phyloP scores from a whole-genome alignment of 768 basidiomycete species.

The Tremella yokohamensis region DNA sequence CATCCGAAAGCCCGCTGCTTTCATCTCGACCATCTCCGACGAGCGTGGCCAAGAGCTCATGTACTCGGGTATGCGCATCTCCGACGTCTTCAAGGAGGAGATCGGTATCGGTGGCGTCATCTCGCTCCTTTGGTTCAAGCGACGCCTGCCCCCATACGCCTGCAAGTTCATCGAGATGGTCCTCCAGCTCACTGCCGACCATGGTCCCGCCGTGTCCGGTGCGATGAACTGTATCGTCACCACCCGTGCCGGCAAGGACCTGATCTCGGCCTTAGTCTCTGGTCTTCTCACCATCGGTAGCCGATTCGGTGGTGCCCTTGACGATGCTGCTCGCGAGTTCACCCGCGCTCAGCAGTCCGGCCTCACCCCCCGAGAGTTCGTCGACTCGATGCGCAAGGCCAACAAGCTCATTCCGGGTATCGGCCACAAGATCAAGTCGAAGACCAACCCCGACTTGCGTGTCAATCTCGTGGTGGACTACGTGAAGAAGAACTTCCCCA shows the following conservation, averaged over 20 bases:
- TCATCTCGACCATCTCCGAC: slow-evolving; percentile 98
- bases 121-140: slow-evolving; percentile 95
- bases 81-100: slow-evolving; percentile 94
- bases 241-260: slow-evolving; percentile 96
- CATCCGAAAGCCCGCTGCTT: slow-evolving; percentile 93
- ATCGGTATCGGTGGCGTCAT: slow-evolving; percentile 97
- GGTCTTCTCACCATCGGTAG: slow-evolving; percentile 97
- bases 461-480: slow-evolving; percentile 72
- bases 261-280: slow-evolving; percentile 92
- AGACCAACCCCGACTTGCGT: slow-evolving; percentile 53
- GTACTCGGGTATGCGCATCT: slow-evolving; percentile 98
- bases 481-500: slow-evolving; percentile 91
- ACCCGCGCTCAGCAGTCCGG: slow-evolving; percentile 84
- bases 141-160: slow-evolving; percentile 83
- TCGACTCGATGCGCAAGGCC: slow-evolving; percentile 84
- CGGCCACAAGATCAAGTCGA: slow-evolving; percentile 97
- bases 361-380: slow-evolving; percentile 95
- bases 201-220: slow-evolving; percentile 94
- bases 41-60: slow-evolving; percentile 98
- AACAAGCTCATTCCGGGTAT: slow-evolving; percentile 98
- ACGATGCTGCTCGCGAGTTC: slow-evolving; percentile 96
- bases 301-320: slow-evolving; percentile 96
- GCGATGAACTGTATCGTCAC: slow-evolving; percentile 99
- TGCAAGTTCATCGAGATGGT: slow-evolving; percentile 99
- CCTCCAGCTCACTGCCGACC: slow-evolving; percentile 97